Evolutionary conservation across 179 eudicot genomes (phyloP), one percentile per base, ranked within the genome.

Genomic region (Sideroxylon spinosum): DNA sequence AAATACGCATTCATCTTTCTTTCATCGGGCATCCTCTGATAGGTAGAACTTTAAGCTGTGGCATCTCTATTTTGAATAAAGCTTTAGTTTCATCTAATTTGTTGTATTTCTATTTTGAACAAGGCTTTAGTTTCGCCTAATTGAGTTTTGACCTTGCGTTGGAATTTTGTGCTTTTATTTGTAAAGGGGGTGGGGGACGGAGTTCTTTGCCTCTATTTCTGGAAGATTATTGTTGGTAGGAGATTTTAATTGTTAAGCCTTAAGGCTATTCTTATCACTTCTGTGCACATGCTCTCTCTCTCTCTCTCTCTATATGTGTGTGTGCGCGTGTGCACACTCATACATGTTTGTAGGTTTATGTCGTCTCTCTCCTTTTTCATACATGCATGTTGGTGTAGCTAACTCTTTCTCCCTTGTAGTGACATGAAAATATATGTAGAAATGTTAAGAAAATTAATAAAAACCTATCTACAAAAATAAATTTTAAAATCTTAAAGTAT

Each of bases 1-100:
- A 95, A 88, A 95, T 95, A 60, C 97, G 99, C 82, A 95, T 95
- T 80, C 99, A 95, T 87, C 95, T 95, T 78, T 86, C 99, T 79
- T 90, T 87, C 80, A 88, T 91, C 67, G 99, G 99, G 63, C 90
- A 93, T 86, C 94, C 98, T 72, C 86, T 95, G 62, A 72, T 88
- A 67, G 99, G 99, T 95, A 89, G 44, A 79, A 57, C 67, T 64
- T 73, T 44, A 49, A 29, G 75, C 55, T 56, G 7, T 50, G 29
- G 49, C 71, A 16, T 77, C 68, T 68, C 50, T 22, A 26, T 60
- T 62, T 72, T 26, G 68, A 37, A 50, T 60, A 11, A 26, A 19
- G 23, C 46, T 74, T 67, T 66, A 48, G 0, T 46, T 72, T 25
- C 59, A 29, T 68, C 77, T 52, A 65, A n/a, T 70, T 78, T 56